phyloP scores from a whole-genome alignment of 257 asterid species.

The Solanum etuberosum region DNA sequence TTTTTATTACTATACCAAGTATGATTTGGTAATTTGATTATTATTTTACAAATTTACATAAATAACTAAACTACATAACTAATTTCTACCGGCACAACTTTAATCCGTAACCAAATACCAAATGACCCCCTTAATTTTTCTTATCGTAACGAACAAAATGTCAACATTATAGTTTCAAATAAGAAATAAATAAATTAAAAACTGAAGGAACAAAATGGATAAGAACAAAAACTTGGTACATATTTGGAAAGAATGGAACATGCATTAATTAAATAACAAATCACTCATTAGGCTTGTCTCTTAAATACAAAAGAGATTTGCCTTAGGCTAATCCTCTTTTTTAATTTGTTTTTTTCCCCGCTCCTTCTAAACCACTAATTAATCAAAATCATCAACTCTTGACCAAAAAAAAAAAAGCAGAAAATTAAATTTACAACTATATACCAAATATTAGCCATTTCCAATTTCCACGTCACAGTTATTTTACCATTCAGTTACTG shows the following conservation, averaged over 20 bases:
- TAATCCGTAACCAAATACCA: not conserved
- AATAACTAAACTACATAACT: not conserved
- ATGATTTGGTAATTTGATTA: not conserved
- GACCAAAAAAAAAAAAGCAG: not conserved
- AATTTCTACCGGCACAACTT: not conserved
- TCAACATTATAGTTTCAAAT: not conserved
- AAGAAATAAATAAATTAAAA: not conserved
- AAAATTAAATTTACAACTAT: conserved; percentile 20
- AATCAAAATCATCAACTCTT: conserved; percentile 15
- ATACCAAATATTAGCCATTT: conserved; percentile 22
- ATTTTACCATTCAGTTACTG: conserved; percentile 11
- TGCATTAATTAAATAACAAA: not conserved
- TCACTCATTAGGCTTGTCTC: not conserved
- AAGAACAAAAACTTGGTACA: not conserved
- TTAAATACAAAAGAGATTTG: not conserved
- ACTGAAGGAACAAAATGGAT: not conserved
- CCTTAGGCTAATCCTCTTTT: not conserved
- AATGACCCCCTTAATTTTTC: not conserved
- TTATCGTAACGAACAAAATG: not conserved
- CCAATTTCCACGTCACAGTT: conserved; percentile 1
- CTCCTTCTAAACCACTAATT: conserved; percentile 5
- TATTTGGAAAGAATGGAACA: not conserved
- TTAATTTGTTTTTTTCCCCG: not conserved
- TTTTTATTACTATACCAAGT: not conserved
- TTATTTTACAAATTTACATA: not conserved